These are phyloP conservation scores for Drechslerella stenobrocha DNA, from an alignment of 2,329 filamentous ascomycete genomes.

Conservation along the genomic window DNA sequence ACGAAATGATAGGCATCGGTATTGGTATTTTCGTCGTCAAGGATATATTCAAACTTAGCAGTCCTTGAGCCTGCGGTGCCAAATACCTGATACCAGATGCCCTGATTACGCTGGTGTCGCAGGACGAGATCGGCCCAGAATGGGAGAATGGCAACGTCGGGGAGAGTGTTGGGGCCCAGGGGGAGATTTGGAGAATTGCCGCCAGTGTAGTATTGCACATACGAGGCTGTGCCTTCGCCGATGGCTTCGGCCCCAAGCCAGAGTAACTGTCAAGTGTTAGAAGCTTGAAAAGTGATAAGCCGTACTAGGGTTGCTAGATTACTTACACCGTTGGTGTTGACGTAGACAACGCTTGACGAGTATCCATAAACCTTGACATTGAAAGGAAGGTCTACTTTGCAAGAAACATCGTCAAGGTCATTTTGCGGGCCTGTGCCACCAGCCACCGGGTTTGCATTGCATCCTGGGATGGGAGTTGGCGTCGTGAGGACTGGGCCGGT, in stretches of 20 bases:
- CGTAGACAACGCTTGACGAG: slow-evolving; percentile 22
- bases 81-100: slow-evolving; percentile 29
- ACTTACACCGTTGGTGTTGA: slow-evolving; percentile 38
- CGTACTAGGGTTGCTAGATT: too few relatives aligned
- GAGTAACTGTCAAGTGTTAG: slow-evolving; percentile 30
- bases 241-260: slow-evolving; percentile 26
- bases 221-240: background rate
- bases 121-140: slow-evolving; percentile 33
- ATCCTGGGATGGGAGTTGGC: slow-evolving; percentile 3
- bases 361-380: slow-evolving; percentile 29
- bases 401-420: slow-evolving; percentile 28
- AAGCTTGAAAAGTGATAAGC: too few relatives aligned
- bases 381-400: slow-evolving; percentile 25
- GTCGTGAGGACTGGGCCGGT: slow-evolving; percentile 10
- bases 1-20: slow-evolving; percentile 30
- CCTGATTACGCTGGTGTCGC: slow-evolving; percentile 19
- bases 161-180: slow-evolving; percentile 17
- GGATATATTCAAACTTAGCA: slow-evolving; percentile 28
- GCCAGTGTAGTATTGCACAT: slow-evolving; percentile 21
- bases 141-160: slow-evolving; percentile 38
- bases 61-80: slow-evolving; percentile 2
- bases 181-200: slow-evolving; percentile 20
- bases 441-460: too few relatives aligned
- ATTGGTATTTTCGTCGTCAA: slow-evolving; percentile 8
- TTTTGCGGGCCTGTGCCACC: background rate